phyloP scores from a whole-genome alignment of 176 grass and related monocot genomes.

The Elymus sibiricus region DNA sequence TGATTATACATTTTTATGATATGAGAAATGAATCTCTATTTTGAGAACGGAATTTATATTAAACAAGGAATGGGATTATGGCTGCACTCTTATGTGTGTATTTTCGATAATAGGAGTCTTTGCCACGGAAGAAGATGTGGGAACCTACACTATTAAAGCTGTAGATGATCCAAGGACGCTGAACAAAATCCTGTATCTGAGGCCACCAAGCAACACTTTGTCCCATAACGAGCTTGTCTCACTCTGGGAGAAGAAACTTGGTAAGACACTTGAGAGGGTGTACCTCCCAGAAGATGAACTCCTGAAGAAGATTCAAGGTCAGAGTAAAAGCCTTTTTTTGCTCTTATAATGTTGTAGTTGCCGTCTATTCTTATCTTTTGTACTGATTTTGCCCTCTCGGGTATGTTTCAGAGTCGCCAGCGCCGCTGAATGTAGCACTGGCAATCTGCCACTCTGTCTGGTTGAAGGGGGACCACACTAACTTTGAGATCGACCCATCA shows the following conservation, averaged over 20 bases:
- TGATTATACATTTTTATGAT: not conserved
- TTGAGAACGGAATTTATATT: not conserved
- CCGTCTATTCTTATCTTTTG: not conserved
- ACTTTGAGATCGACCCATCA: slow-evolving; percentile 61
- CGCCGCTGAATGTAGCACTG: slow-evolving; percentile 18
- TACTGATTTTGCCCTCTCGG: not conserved
- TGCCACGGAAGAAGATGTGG: slow-evolving; percentile 39
- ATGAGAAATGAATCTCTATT: not conserved
- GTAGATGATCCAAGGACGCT: slow-evolving; percentile 58
- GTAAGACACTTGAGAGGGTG: slow-evolving; percentile 40
- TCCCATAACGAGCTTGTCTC: slow-evolving; percentile 61
- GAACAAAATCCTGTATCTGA: slow-evolving; percentile 59
- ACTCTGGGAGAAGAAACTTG: slow-evolving; percentile 58
- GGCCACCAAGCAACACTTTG: slow-evolving; percentile 39
- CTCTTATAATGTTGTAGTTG: not conserved
- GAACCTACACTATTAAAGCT: slow-evolving; percentile 55
- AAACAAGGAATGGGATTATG: not conserved
- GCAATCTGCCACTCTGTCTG: slow-evolving; percentile 58
- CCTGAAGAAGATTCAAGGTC: slow-evolving; percentile 48
- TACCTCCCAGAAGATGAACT: slow-evolving; percentile 46
- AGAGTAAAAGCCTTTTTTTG: not conserved
- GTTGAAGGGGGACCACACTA: slow-evolving; percentile 75
- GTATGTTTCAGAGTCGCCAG: slow-evolving; percentile 29
- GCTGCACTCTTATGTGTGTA: not conserved
- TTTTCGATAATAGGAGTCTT: slow-evolving; percentile 35